phyloP scores from a whole-genome alignment of 192 early-diverging fungal genomes.

The Helicostylum pulchrum region DNA sequence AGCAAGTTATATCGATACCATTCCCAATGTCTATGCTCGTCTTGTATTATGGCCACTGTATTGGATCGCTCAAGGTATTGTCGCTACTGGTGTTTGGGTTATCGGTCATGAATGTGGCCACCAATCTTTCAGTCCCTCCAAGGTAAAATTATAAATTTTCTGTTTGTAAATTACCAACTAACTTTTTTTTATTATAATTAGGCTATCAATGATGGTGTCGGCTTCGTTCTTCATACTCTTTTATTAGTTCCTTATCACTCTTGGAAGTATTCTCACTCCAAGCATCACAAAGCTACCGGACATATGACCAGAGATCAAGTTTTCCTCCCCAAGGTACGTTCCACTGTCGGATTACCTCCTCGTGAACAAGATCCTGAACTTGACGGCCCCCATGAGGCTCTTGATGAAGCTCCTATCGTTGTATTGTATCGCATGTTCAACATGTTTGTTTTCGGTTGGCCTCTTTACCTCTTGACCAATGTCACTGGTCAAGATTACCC shows the following conservation, averaged over 20 bases:
- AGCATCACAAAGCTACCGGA: constrained; percentile 90
- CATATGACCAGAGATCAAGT: constrained; percentile 93
- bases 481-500: constrained; percentile 74
- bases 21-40: constrained; percentile 43
- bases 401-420: constrained; percentile 75
- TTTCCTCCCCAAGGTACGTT: constrained; percentile 72
- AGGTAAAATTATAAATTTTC: too few species aligned
- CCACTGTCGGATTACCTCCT: constrained; percentile 48
- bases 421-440: constrained; percentile 59
- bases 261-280: constrained; percentile 88
- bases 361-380: constrained; percentile 33
- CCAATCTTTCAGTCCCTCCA: constrained; percentile 82
- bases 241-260: constrained; percentile 92
- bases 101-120: constrained; percentile 93
- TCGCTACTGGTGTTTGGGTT: constrained; percentile 89
- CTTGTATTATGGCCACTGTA: constrained; percentile 71
- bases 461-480: constrained; percentile 78
- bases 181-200: constrained; percentile 3
- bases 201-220: constrained; percentile 83
- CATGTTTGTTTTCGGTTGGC: constrained; percentile 87
- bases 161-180: background rate
- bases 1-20: constrained; percentile 65
- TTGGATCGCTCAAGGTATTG: constrained; percentile 82
- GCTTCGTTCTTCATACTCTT: constrained; percentile 84
- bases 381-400: constrained; percentile 40